Base-by-base conservation (phyloP, 2,329 filamentous ascomycete genomes). In the Conoideocrella luteorostrata region DNA sequence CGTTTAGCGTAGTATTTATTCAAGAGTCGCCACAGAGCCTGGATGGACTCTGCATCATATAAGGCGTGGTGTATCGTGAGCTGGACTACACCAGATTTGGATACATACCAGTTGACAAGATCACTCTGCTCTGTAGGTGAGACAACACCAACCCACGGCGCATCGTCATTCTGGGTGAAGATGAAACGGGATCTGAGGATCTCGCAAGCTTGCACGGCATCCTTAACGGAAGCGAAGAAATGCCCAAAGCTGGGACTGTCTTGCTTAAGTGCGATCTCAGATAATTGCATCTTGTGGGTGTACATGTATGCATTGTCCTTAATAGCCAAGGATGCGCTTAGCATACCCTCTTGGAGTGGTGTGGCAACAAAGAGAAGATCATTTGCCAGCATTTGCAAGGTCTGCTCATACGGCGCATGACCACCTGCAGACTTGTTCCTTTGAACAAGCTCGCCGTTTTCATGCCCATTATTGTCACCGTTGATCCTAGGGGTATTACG, bases 341-440 rank as follows among this genome's bases (percentile, higher is more conserved):
- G 51, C 54, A 56, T 56, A 26, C 52, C 52, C 42, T 55, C 50
- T 34, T 56, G 54, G 3, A 56, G 51, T 4, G 54, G 54, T 13
- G 54, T 56, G 12, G 54, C 52, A 7, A 56, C 37, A 24, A 56
- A 56, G 5, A 56, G 17, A 12, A 56, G 44, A 23, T 52, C 49
- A 5, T 38, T 36, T 4, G 54, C 50, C 1, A 55, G 44, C 4
- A 41, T 39, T n/a, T 28, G 17, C 21, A 56, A 35, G 9, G 30
- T 50, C 29, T 47, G 23, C 7, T 50, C 46, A 21, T 53, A 51
- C 12, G 28, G 10, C 12, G 18, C 36, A 29, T 48, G 18, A 13
- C 20, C n/a, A 20, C 7, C 20, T 3, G 5, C 20, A 22, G 17
- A 21, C 17, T 22, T 36, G 17, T 22, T 13, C 7, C 26, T 20